Evolutionary conservation across 768 basidiomycete species (phyloP), one percentile per base, ranked within the genome.

Genomic region (Tricholoma sp.): DNA sequence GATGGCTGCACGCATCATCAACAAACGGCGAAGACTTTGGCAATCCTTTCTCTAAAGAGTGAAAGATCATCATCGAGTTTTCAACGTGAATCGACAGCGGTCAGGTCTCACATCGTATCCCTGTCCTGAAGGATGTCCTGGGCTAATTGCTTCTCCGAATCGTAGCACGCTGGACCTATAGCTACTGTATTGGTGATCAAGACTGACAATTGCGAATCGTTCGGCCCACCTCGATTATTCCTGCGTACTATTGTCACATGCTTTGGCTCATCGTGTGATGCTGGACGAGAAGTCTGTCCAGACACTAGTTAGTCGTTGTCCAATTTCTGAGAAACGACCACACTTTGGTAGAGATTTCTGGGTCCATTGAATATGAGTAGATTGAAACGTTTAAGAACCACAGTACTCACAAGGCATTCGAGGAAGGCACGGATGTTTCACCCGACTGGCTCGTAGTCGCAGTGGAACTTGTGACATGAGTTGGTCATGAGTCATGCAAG

Each of bases 41-140:
- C 24, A 41, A 53, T 53, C 52, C 52, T 41, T 32, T 42, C 52
- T 42, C 52, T 53, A 15, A 7, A 47, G 13, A 42, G 24, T 41
- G 3, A 13, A 5, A 13, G 29, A 15, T 53, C 15, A 6, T 37
- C 13, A 52, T 28, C 51, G 7, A 18, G 24, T 24, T 3, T 11
- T 8, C n/a, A n/a, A 28, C 1, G 4, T 18, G 17, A 17, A 28
- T 45, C 53, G 33, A 45, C 28, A 54, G 15, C 9, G 20, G 6
- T 6, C 2, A 51, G 13, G 2, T 7, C 53, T 48, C 33, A 54
- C 53, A 54, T 54, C 17, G 53, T 48, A 29, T 54, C 34, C 18
- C 44, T 32, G 15, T 54, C 53, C 47, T 54, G 53, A 31, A 54
- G 15, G 15, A 54, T 54, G 31, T 33, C 53, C 8, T 32, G 53